phyloP scores from a whole-genome alignment of 805 yeast genomes.

The Grigorovia yakushimaensis region DNA sequence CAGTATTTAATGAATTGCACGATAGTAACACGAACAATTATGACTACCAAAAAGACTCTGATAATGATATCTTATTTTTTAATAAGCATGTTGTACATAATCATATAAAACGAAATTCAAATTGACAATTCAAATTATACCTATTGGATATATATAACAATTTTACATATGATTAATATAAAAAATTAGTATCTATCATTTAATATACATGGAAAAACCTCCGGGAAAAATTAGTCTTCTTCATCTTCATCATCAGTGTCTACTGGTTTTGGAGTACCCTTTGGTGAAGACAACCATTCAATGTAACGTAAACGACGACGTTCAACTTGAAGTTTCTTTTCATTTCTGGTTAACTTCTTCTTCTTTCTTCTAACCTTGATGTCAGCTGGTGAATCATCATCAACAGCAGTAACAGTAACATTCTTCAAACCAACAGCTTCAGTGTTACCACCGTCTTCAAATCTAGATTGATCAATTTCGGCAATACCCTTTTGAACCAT shows the following conservation, averaged over 20 bases:
- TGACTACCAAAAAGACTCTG: too few relatives aligned
- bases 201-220: neutral
- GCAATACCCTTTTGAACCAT: slow-evolving; percentile 76
- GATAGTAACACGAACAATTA: too few relatives aligned
- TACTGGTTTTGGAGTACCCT: slow-evolving; percentile 93
- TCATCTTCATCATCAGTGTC: slow-evolving; percentile 82
- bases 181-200: neutral
- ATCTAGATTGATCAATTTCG: slow-evolving; percentile 65
- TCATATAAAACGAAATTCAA: too few relatives aligned
- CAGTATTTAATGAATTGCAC: too few relatives aligned
- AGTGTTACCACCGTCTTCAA: slow-evolving; percentile 65
- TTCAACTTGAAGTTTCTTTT: slow-evolving; percentile 81
- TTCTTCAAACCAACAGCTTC: slow-evolving; percentile 39
- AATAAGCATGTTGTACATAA: too few relatives aligned
- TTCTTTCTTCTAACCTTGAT: slow-evolving; percentile 86
- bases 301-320: slow-evolving; percentile 90
- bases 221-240: slow-evolving; percentile 4
- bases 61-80: too few relatives aligned
- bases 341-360: slow-evolving; percentile 97
- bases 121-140: neutral
- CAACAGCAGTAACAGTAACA: slow-evolving; percentile 37
- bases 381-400: slow-evolving; percentile 90
- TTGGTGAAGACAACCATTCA: slow-evolving; percentile 92
- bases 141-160: neutral
- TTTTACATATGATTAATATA: neutral